Percentiles rank a stretch among this genome's conserved stretches.
Evolutionary conservation across 1,284 basidiomycete species (phyloP).

Genomic region (Rhodotorula sp.): DNA sequence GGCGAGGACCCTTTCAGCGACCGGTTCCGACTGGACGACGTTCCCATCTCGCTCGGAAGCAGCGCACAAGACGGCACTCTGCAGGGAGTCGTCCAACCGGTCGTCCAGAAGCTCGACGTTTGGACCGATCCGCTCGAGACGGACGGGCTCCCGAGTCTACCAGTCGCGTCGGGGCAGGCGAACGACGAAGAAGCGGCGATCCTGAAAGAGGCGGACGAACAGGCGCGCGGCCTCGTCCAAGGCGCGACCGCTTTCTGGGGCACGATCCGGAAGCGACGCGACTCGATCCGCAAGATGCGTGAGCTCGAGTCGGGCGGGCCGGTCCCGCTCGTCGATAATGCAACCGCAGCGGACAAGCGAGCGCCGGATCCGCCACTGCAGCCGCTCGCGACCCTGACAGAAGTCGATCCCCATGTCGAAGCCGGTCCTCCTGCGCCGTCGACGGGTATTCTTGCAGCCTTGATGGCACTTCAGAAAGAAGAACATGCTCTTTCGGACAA

Average conservation of each 20-base stretch:
- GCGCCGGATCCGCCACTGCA: not conserved
- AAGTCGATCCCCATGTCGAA: not conserved
- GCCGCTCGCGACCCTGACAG: not conserved
- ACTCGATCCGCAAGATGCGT: not conserved
- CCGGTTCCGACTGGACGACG: slow-evolving; percentile 16
- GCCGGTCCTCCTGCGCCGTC: not conserved
- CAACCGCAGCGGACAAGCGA: not conserved
- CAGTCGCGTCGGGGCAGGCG: slow-evolving; percentile 30
- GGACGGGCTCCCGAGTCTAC: slow-evolving; percentile 50
- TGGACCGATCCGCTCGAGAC: slow-evolving; percentile 52
- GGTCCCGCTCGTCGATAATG: not conserved
- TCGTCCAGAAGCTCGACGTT: slow-evolving; percentile 31
- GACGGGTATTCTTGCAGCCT: slow-evolving; percentile 37
- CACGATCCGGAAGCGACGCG: slow-evolving; percentile 2
- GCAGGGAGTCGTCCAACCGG: not conserved
- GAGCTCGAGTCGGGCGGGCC: not conserved
- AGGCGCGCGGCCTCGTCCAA: slow-evolving; percentile 32
- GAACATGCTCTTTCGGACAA: slow-evolving; percentile 4
- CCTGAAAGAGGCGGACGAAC: not conserved
- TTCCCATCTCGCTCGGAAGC: slow-evolving; percentile 1
- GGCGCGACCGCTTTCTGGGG: slow-evolving; percentile 19
- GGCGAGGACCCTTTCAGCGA: slow-evolving; percentile 6
- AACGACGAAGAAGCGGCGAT: slow-evolving; percentile 33
- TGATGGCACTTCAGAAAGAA: slow-evolving; percentile 39
- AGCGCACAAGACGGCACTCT: slow-evolving; percentile 3